These are phyloP conservation scores for Melastoma malabathricum DNA, from an alignment of 345 rosid genomes.

Conservation along the genomic window DNA sequence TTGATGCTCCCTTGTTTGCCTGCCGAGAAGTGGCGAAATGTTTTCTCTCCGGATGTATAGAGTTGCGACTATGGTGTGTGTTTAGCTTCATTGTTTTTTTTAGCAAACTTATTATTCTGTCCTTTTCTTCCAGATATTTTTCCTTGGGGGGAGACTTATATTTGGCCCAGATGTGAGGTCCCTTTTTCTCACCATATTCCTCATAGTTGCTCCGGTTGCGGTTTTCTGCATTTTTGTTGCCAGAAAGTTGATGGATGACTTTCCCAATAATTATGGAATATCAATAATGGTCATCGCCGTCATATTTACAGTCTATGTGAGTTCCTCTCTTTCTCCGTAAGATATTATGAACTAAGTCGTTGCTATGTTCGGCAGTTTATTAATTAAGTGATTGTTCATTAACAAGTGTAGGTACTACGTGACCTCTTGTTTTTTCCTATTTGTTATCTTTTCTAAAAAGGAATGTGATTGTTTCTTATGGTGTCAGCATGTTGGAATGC, in stretches of 20 bases:
- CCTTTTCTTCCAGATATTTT: slow-evolving; percentile 55
- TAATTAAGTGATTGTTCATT: not conserved
- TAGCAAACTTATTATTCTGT: not conserved
- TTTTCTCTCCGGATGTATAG: not conserved
- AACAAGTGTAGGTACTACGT: no score
- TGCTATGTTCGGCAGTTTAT: no score
- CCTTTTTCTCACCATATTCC: slow-evolving; percentile 59
- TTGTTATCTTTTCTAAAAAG: no score
- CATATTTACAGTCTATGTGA: slow-evolving; percentile 57
- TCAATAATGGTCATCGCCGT: slow-evolving; percentile 48
- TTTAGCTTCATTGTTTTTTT: not conserved
- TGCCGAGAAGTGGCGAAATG: no score
- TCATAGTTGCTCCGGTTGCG: slow-evolving; percentile 66
- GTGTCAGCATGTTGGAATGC: no score
- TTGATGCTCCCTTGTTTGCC: no score
- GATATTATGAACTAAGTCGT: no score
- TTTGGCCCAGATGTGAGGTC: slow-evolving; percentile 99
- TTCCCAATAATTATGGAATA: slow-evolving; percentile 61
- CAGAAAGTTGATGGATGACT: slow-evolving; percentile 63
- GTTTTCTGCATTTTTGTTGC: slow-evolving; percentile 87
- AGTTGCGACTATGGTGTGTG: not conserved
- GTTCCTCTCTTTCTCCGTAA: slow-evolving; percentile 16
- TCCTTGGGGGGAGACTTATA: slow-evolving; percentile 78
- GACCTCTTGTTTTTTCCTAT: no score
- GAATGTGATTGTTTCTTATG: no score